Evolutionary conservation across 495 filamentous ascomycete genomes (phyloP).

Genomic region (Cercophora newfieldiana): DNA sequence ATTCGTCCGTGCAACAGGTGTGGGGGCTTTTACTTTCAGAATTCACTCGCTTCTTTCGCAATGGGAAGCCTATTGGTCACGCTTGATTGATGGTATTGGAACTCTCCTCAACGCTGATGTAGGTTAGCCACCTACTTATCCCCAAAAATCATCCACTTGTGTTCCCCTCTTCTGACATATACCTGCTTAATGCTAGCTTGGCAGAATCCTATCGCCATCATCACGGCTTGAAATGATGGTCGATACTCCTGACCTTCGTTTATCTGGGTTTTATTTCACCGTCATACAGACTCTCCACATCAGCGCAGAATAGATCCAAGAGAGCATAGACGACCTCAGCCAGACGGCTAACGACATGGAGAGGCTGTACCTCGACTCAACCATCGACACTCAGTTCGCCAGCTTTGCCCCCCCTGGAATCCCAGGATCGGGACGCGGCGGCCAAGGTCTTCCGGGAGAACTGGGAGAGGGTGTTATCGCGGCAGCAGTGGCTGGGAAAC

Average conservation of each 20-base stretch:
- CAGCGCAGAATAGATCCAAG: background rate
- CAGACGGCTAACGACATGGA: background rate
- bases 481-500: background rate
- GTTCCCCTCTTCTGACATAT: too few relatives aligned
- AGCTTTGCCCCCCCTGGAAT: too few relatives aligned
- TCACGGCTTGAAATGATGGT: slow-evolving; percentile 3
- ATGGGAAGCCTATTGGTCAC: slow-evolving; percentile 4
- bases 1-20: background rate
- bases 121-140: background rate
- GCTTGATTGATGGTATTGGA: slow-evolving; percentile 1
- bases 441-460: background rate
- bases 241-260: background rate
- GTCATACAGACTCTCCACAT: background rate
- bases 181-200: too few relatives aligned
- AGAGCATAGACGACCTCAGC: background rate
- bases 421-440: background rate
- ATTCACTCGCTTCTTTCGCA: slow-evolving; percentile 4
- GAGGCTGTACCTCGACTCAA: background rate
- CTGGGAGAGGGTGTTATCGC: background rate
- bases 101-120: background rate
- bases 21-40: slow-evolving; percentile 8
- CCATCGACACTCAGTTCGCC: background rate
- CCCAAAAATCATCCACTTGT: too few relatives aligned
- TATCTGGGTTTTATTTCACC: slow-evolving; percentile 2
- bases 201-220: background rate